phyloP scores from a whole-genome alignment of 306 rosid genomes.

The Amphicarpaea edgeworthii region DNA sequence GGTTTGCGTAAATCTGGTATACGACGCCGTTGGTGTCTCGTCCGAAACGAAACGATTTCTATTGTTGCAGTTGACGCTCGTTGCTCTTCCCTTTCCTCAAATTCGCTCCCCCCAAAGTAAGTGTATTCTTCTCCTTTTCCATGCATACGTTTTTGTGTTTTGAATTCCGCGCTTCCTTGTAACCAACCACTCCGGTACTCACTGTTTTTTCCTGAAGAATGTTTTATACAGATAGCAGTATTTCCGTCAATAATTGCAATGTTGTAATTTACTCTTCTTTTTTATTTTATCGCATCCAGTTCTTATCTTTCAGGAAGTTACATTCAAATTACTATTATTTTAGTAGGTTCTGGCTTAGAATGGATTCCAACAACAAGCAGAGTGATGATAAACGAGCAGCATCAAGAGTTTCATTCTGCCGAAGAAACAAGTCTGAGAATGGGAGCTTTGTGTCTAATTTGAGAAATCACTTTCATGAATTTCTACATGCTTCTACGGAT shows the following conservation, averaged over 20 bases:
- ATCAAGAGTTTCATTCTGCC: conserved; percentile 57
- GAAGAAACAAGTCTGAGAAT: conserved; percentile 60
- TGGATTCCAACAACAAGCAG: conserved; percentile 48
- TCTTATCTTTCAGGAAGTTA: background rate
- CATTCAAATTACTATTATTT: too few species aligned
- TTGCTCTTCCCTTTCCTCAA: background rate
- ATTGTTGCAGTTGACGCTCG: background rate
- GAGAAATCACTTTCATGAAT: conserved; percentile 64
- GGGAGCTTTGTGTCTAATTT: conserved; percentile 64
- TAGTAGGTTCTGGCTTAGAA: conserved; percentile 41
- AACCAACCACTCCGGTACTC: background rate
- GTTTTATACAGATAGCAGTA: background rate
- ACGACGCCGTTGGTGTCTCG: conserved; percentile 15
- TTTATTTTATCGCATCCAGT: too few species aligned
- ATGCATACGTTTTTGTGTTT: background rate
- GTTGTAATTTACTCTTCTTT: background rate
- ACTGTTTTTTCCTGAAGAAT: background rate
- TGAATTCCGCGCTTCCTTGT: background rate
- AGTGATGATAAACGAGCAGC: conserved; percentile 40
- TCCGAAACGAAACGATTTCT: background rate
- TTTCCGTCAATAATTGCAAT: background rate
- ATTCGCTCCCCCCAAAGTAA: conserved; percentile 13
- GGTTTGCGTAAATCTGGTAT: background rate
- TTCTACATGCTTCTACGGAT: conserved; percentile 60
- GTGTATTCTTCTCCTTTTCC: background rate